Base-by-base conservation (phyloP, 176 grass and related monocot species). In the Oryza meyeriana region DNA sequence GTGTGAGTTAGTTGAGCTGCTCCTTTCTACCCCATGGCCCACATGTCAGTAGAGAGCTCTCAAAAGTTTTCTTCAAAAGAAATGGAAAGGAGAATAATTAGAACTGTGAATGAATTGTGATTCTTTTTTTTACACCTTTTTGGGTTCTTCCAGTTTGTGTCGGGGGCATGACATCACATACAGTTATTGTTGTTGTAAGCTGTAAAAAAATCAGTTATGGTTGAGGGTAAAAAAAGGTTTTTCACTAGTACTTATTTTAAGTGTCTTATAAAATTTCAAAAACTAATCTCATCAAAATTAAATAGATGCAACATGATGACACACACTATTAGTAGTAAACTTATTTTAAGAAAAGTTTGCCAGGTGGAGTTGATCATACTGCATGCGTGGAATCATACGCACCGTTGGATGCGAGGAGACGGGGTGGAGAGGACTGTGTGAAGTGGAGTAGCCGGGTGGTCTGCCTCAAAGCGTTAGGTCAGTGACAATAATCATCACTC, bases 61-160 rank as follows among this genome's bases (percentile, higher is more conserved):
- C 44, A 66, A 52, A 38, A 55, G 64, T 69, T 71, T 79, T 85
- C 35, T 75, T 74, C 18, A 44, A 25, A 81, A 81, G 79, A 58
- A 63, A 50, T 69, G 29, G 29, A 69, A 74, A 36, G 66, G 70
- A 48, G 64, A 90, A 90, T 90, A 86, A 90, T 45, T 73, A 67
- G 58, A 75, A 12, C 55, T 74, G 52, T 74, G 65, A 65, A 75
- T 55, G 61, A 25, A 24, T 58, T 77, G 83, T 47, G 65, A 82
- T 85, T 85, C 34, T 66, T 82, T 86, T 40, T 76, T 71, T 29
- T 74, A 61, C 61, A 68, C 33, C 78, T 45, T 82, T 82, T 67
- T 67, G 73, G 69, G 16, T 40, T 64, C 26, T 50, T 81, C 16
- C 26, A 1, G 55, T 7, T 18, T 63, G 10, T 66, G 24, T 29